Base-by-base conservation (phyloP, 768 basidiomycete species). In the Crassisporium funariophilum region DNA sequence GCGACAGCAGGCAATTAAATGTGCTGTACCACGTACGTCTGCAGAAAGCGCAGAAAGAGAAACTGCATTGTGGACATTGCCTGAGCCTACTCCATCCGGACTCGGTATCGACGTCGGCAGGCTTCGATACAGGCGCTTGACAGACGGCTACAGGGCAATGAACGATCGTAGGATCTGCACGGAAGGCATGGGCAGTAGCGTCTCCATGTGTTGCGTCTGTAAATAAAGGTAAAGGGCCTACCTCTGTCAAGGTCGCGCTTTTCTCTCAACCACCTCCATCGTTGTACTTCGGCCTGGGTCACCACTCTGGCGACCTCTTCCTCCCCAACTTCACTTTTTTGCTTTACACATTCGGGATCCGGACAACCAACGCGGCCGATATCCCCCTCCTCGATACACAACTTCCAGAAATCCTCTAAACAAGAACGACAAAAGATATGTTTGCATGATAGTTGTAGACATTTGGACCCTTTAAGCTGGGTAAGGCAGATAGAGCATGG, bases 351-450 rank as follows among this genome's bases (percentile, higher is more conserved):
- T 25, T 71, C 73, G 1, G 83, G 81, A 57, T 91, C 85, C 1
- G 93, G 88, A 61, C 93, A 97, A 0, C 85, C 78, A 1, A 97
- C 92, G 15, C 75, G 74, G 22, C 73, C 76, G 11, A 92, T 70
- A 47, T 87, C 83, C 5, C 93, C 93, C 60, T 95, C 91, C 38
- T 67, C 70, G 43, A 97, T 87, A 54, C 85, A 87, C 40, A 92
- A 62, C 35, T 77, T 75, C 92, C 92, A 97, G 61, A 88, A 94
- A 41, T 87, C 84, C 42, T 74, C 73, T 20, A 95, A 64, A 60
- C 93, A 95, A 6, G 76, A 64, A n/a, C 81, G 79, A 62, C 93
- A 95, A 63, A 93, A 95, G 10, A 93, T 77, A 63, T 95, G 93
- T 1, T 67, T 65, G 59, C 92, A 95, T 2, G 70, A 60, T 39